Evolutionary conservation across 257 asterid genomes (phyloP).

Genomic region (Ajuga chamaepitys): DNA sequence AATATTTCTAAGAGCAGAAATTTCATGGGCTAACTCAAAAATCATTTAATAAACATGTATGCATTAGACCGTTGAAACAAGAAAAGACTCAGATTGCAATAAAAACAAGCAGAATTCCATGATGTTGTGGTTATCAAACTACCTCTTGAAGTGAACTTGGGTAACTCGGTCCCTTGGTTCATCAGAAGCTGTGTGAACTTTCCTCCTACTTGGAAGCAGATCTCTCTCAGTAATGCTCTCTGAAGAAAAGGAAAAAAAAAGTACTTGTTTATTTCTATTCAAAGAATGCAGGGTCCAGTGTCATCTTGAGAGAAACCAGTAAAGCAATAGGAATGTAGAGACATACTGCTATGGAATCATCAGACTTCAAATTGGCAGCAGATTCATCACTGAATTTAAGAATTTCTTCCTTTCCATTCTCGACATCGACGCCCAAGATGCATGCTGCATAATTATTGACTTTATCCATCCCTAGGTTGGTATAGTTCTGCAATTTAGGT

Average conservation of each 20-base stretch:
- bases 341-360: conserved; percentile 60
- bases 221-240: conserved; percentile 64
- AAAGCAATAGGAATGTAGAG: conserved; percentile 7
- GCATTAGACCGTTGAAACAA: conserved; percentile 7
- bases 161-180: conserved; percentile 62
- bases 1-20: background rate
- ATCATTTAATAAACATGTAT: background rate
- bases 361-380: conserved; percentile 39
- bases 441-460: conserved; percentile 33
- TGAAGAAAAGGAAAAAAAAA: conserved; percentile 32
- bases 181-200: conserved; percentile 72
- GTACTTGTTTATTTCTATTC: background rate
- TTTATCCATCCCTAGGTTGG: conserved; percentile 39
- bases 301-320: background rate
- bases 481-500: conserved; percentile 30
- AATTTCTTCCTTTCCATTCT: conserved; percentile 55
- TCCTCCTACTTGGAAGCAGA: conserved; percentile 62
- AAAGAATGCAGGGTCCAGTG: conserved; percentile 4
- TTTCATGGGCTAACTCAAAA: background rate
- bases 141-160: conserved; percentile 83
- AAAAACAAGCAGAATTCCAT: background rate
- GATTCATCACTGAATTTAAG: conserved; percentile 36
- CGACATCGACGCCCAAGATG: conserved; percentile 45
- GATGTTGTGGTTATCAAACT: conserved; percentile 9
- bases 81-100: conserved; percentile 10